phyloP scores from a whole-genome alignment of 2,329 filamentous ascomycete genomes.

The Hypoxylon sp. region DNA sequence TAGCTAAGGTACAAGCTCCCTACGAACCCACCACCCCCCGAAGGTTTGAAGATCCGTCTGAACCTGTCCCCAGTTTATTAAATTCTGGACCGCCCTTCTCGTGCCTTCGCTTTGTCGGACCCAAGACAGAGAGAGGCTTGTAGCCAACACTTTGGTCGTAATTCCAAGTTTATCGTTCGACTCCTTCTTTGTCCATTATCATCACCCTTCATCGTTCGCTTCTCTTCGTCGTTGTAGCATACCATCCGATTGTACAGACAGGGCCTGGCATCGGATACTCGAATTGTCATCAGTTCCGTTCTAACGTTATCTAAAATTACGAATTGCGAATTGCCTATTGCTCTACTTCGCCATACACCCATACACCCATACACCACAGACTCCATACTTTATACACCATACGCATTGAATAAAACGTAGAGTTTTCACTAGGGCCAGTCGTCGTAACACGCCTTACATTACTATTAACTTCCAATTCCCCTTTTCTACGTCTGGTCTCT shows the following conservation, averaged over 20 bases:
- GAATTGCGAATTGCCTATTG: conserved; percentile 8
- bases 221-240: conserved; percentile 30
- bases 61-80: conserved; percentile 45
- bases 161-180: conserved; percentile 30
- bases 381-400: conserved; percentile 3
- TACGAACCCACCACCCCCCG: conserved; percentile 30
- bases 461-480: conserved; percentile 16
- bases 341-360: conserved; percentile 15
- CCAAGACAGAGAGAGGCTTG: conserved; percentile 20
- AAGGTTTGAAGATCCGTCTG: conserved; percentile 43
- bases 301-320: conserved; percentile 30
- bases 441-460: conserved; percentile 21
- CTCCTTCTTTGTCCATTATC: conserved; percentile 31
- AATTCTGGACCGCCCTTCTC: conserved; percentile 47
- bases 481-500: conserved; percentile 24
- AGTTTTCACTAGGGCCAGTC: conserved; percentile 37
- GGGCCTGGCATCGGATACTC: conserved; percentile 35
- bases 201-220: conserved; percentile 34
- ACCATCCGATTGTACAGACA: conserved; percentile 33
- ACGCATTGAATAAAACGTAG: conserved; percentile 33
- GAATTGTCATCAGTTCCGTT: conserved; percentile 28
- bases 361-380: not conserved
- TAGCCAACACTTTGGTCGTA: conserved; percentile 33
- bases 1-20: conserved; percentile 10
- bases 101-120: conserved; percentile 39